phyloP scores from a whole-genome alignment of 2,329 filamentous ascomycete species.

The Westerdykella sp. region DNA sequence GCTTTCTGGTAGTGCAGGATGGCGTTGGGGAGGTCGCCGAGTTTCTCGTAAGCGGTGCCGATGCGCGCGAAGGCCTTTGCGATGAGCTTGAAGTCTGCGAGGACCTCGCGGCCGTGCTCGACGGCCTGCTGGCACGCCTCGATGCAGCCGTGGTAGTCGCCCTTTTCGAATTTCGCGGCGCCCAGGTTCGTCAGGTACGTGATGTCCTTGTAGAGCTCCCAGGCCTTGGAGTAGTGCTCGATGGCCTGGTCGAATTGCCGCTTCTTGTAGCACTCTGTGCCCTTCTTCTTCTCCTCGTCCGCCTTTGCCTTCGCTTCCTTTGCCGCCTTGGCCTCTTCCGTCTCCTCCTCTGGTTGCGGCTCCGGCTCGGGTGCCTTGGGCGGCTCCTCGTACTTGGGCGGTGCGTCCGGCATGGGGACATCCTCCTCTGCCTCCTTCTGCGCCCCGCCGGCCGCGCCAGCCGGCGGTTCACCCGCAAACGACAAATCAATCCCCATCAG shows the following conservation, averaged over 20 bases:
- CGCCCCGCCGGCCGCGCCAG: constrained; percentile 33
- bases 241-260: constrained; percentile 93
- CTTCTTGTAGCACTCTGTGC: constrained; percentile 97
- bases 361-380: constrained; percentile 47
- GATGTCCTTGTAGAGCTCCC: constrained; percentile 92
- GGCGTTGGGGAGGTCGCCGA: constrained; percentile 70
- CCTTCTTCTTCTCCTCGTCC: constrained; percentile 88
- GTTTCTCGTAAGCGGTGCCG: constrained; percentile 86
- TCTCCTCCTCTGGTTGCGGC: constrained; percentile 61
- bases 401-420: constrained; percentile 67
- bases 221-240: constrained; percentile 87
- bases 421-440: constrained; percentile 59
- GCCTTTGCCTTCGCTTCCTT: constrained; percentile 88
- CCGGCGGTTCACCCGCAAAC: constrained; percentile 52
- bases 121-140: constrained; percentile 82
- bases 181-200: constrained; percentile 96
- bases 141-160: constrained; percentile 82
- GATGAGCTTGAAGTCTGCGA: constrained; percentile 96
- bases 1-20: constrained; percentile 89
- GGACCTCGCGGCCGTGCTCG: constrained; percentile 79
- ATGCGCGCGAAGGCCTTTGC: constrained; percentile 96
- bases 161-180: constrained; percentile 93
- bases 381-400: constrained; percentile 50
- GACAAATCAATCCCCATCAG: constrained; percentile 90
- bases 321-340: constrained; percentile 77